Conservation (phyloP, 345 rosid genomes). For the Eucalyptus globulus region DNA sequence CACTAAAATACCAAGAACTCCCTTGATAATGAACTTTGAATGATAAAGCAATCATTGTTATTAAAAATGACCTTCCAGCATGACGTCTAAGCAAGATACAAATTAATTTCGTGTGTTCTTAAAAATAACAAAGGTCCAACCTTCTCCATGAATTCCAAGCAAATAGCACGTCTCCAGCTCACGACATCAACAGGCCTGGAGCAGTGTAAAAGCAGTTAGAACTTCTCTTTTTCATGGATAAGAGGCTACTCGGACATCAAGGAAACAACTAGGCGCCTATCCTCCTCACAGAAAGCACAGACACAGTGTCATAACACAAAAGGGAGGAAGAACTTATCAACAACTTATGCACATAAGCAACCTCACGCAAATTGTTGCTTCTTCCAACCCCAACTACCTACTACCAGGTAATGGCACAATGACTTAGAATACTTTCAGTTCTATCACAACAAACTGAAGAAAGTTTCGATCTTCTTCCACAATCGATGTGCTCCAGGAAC, state of each 20-base stretch:
- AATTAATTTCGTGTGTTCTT: background rate
- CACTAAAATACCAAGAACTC: background rate
- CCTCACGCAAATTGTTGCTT: background rate
- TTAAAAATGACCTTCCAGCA: background rate
- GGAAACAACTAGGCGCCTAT: background rate
- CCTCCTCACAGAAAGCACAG: background rate
- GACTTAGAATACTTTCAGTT: background rate
- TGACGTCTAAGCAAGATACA: background rate
- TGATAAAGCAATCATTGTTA: background rate
- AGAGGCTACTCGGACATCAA: background rate
- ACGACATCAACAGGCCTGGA: constrained; percentile 9
- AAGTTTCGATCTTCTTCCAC: background rate
- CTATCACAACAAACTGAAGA: background rate
- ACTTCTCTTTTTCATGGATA: background rate
- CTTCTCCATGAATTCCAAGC: constrained; percentile 94
- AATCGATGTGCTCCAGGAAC: background rate
- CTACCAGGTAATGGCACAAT: background rate
- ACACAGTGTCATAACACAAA: background rate
- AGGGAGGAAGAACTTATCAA: background rate
- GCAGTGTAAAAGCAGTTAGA: background rate
- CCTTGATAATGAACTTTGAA: background rate
- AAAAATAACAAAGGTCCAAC: constrained; percentile 13
- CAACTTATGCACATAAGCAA: background rate
- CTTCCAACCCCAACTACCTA: background rate
- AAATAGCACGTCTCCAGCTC: constrained; percentile 77